A percentile compares a stretch with the other conserved stretches of the same genome.
These are phyloP conservation scores for Penicillium sp. DNA, from an alignment of 2,329 filamentous ascomycete genomes.

Conservation along the genomic window DNA sequence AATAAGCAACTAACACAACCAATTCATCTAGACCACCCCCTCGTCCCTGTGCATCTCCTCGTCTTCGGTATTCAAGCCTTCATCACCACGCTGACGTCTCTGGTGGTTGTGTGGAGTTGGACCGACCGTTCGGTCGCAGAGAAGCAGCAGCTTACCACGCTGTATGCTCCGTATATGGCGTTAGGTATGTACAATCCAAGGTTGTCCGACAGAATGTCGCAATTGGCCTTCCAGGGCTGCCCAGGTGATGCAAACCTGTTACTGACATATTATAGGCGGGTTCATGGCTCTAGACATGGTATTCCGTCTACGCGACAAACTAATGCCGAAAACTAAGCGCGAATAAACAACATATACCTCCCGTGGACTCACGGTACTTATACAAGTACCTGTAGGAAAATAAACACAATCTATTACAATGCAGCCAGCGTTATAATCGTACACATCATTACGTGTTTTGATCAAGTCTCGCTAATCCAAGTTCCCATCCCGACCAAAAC, in stretches of 20 bases:
- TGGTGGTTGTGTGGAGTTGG: slow-evolving; percentile 55
- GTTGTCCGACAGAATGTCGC: not conserved
- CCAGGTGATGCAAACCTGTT: not conserved
- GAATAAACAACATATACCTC: slow-evolving; percentile 15
- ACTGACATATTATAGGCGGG: slow-evolving; percentile 23
- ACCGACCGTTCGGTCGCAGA: slow-evolving; percentile 36
- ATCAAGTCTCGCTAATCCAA: slow-evolving; percentile 17
- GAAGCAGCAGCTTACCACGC: slow-evolving; percentile 43
- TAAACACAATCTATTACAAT: slow-evolving; percentile 3
- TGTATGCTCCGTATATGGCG: slow-evolving; percentile 52
- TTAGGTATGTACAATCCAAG: slow-evolving; percentile 40
- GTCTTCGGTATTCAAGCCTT: slow-evolving; percentile 52
- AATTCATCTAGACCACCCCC: slow-evolving; percentile 43
- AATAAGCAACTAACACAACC: not conserved
- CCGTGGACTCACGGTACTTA: no score
- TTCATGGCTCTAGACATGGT: slow-evolving; percentile 35
- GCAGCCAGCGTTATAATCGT: slow-evolving; percentile 6
- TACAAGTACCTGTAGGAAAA: not conserved
- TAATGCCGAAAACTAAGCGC: slow-evolving; percentile 25
- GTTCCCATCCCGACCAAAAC: slow-evolving; percentile 7
- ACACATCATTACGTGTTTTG: slow-evolving; percentile 8
- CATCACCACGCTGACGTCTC: slow-evolving; percentile 55
- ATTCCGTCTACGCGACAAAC: slow-evolving; percentile 23
- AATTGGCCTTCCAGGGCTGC: not conserved
- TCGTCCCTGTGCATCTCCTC: slow-evolving; percentile 52